Conservation (phyloP, 2,329 filamentous ascomycete genomes). For the Tolypocladium paradoxum region DNA sequence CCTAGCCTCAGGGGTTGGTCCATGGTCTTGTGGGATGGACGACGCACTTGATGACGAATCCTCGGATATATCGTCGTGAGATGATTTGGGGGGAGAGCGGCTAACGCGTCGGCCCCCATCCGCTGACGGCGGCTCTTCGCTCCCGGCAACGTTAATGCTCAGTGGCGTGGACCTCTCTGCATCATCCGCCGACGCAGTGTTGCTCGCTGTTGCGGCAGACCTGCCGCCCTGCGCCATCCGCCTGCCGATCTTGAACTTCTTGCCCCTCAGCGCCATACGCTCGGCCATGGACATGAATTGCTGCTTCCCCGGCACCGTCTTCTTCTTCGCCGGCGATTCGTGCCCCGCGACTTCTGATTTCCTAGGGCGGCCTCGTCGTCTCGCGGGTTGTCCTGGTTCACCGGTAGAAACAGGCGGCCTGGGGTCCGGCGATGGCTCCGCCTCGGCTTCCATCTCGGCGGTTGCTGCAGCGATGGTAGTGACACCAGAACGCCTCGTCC, state of each 20-base stretch:
- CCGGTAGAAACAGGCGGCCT: neutral
- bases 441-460: slow-evolving; percentile 1
- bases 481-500: slow-evolving; percentile 16
- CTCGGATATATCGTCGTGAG: neutral
- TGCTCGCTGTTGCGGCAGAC: neutral
- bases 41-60: neutral
- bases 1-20: neutral
- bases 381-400: neutral
- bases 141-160: neutral
- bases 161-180: neutral
- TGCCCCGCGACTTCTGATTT: slow-evolving; percentile 8
- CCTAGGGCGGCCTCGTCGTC: slow-evolving; percentile 12
- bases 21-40: neutral
- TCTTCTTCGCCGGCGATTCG: slow-evolving; percentile 1
- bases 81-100: neutral
- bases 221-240: slow-evolving; percentile 13
- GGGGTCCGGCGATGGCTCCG: neutral
- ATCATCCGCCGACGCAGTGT: neutral
- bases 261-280: slow-evolving; percentile 43
- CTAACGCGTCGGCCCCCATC: neutral
- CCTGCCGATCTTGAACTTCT: slow-evolving; percentile 39
- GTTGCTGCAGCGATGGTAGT: slow-evolving; percentile 12
- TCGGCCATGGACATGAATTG: slow-evolving; percentile 45
- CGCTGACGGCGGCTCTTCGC: neutral
- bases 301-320: slow-evolving; percentile 9